A percentile compares a stretch with the other conserved stretches of the same genome.
phyloP scores from a whole-genome alignment of 495 filamentous ascomycete species.

The Aspergillus diversus region DNA sequence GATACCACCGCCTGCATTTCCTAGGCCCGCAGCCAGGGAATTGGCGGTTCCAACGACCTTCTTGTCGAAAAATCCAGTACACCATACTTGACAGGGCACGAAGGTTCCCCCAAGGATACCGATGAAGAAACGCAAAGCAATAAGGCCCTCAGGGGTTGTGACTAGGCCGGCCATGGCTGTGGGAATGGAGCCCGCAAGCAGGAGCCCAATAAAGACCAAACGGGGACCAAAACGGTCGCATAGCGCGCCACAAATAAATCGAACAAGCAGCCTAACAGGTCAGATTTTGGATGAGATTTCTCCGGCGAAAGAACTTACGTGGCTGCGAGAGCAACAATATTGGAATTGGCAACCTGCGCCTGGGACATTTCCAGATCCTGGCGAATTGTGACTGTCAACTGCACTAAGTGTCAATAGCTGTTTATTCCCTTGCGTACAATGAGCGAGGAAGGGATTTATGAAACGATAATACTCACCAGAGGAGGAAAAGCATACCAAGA shows the following conservation, averaged over 20 bases:
- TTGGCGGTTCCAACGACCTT: constrained; percentile 92
- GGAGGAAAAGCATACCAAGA: constrained; percentile 87
- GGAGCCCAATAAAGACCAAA: constrained; percentile 72
- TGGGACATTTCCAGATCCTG: constrained; percentile 74
- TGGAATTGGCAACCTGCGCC: constrained; percentile 83
- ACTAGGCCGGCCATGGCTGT: constrained; percentile 83
- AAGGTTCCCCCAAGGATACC: constrained; percentile 91
- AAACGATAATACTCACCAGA: constrained; percentile 58
- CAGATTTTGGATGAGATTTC: not conserved
- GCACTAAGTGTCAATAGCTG: constrained; percentile 5
- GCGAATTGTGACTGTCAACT: constrained; percentile 77
- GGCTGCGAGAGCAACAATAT: constrained; percentile 82
- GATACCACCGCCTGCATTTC: constrained; percentile 91
- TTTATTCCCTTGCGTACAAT: not conserved
- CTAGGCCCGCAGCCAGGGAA: constrained; percentile 80
- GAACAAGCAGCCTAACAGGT: constrained; percentile 66
- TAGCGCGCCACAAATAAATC: constrained; percentile 78
- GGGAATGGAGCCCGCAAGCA: constrained; percentile 79
- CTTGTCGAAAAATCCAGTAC: constrained; percentile 94
- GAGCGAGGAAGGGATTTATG: not conserved
- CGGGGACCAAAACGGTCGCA: constrained; percentile 88
- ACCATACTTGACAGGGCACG: constrained; percentile 96
- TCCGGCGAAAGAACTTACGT: constrained; percentile 61
- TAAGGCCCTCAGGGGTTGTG: constrained; percentile 67
- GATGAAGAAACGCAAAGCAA: constrained; percentile 85